Evolutionary conservation across 225 moss, liverwort and hornwort genomes (phyloP).

Genomic region (Rhytidiadelphus loreus): DNA sequence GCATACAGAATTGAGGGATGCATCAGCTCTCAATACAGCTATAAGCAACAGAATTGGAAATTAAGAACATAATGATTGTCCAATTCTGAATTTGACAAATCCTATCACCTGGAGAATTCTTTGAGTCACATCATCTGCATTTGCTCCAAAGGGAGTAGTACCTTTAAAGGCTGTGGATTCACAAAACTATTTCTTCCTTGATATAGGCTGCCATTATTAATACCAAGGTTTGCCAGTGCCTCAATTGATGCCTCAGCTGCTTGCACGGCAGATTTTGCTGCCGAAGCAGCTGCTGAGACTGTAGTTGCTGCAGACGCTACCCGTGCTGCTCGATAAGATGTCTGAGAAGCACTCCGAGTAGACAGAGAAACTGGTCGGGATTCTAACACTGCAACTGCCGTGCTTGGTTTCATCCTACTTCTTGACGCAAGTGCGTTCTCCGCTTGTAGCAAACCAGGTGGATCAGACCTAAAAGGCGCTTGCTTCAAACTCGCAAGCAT

Average conservation of each 20-base stretch:
- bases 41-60: not conserved
- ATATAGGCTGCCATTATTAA: slow-evolving; percentile 22
- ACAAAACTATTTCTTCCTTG: slow-evolving; percentile 14
- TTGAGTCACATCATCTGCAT: not conserved
- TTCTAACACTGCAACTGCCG: not conserved
- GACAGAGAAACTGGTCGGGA: not conserved
- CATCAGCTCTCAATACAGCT: not conserved
- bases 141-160: not conserved
- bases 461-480: not conserved
- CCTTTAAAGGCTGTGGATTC: slow-evolving; percentile 42
- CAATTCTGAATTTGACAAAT: not conserved
- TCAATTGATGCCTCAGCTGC: slow-evolving; percentile 77
- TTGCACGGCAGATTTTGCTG: slow-evolving; percentile 75
- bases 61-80: not conserved
- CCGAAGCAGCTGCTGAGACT: slow-evolving; percentile 72
- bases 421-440: not conserved
- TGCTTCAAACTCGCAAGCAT: slow-evolving; percentile 13
- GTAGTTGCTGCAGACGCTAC: slow-evolving; percentile 50
- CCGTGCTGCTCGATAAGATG: slow-evolving; percentile 25
- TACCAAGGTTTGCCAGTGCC: slow-evolving; percentile 29
- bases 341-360: slow-evolving; percentile 1
- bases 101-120: not conserved
- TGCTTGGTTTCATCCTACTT: slow-evolving; percentile 2
- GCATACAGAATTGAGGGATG: not conserved
- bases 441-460: not conserved